A percentile compares a stretch with the other conserved stretches of the same genome.
These are phyloP conservation scores for Blastobotrys muscicola DNA, from an alignment of 805 yeast genomes.

Conservation along the genomic window DNA sequence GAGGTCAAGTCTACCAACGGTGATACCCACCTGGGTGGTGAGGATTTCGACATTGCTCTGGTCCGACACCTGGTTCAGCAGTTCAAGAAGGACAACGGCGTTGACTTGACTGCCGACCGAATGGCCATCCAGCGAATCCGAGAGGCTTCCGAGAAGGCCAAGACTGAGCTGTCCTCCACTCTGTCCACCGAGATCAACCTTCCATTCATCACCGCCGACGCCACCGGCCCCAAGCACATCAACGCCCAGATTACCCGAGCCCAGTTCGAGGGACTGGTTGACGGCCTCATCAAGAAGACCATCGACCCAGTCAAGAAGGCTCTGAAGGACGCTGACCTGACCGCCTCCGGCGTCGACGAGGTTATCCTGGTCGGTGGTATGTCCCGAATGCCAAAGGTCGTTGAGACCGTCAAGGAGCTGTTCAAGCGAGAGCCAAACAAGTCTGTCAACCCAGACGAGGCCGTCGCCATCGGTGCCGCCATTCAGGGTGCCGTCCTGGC, in stretches of 20 bases:
- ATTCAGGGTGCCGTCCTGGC: constrained; percentile 95
- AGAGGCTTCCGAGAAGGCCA: constrained; percentile 85
- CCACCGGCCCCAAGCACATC: constrained; percentile 71
- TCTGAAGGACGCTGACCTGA: constrained; percentile 66
- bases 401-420: constrained; percentile 62
- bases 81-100: constrained; percentile 67
- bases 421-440: constrained; percentile 81
- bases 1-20: constrained; percentile 97
- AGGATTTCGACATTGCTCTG: constrained; percentile 78
- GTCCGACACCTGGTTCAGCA: constrained; percentile 74
- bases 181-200: constrained; percentile 65
- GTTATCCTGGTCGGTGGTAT: constrained; percentile 84
- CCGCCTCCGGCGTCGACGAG: constrained; percentile 60
- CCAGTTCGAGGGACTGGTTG: constrained; percentile 58
- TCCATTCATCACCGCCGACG: constrained; percentile 83
- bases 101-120: constrained; percentile 55
- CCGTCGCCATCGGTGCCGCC: constrained; percentile 94
- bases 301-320: constrained; percentile 74
- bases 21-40: constrained; percentile 91
- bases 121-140: constrained; percentile 79
- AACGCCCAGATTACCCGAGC: constrained; percentile 59
- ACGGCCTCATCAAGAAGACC: constrained; percentile 61
- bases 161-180: constrained; percentile 73
- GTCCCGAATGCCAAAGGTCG: constrained; percentile 87
- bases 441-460: constrained; percentile 92